Base-by-base conservation (phyloP, 2,329 filamentous ascomycete genomes). In the Ceratocystiopsis sp. region DNA sequence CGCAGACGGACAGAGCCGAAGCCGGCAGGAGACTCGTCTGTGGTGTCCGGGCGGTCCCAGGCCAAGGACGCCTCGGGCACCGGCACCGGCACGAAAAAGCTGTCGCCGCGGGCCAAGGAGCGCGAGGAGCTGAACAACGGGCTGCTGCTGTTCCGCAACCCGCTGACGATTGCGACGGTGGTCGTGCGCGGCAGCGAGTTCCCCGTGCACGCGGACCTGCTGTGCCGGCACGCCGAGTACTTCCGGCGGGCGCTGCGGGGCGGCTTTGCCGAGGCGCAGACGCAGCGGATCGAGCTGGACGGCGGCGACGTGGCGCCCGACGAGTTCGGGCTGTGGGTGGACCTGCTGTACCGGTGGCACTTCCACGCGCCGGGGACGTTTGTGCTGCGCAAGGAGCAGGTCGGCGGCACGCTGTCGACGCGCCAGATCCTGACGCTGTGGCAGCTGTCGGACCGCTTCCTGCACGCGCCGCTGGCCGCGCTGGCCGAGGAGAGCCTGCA, bases 381-480 rank as follows among this genome's bases (percentile, higher is more conserved):
- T 43, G 35, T 47, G 16, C 44, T 53, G 34, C 48, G 50, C 39
- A 52, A 52, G 35, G 50, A 52, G 32, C 46, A 50, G 42, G 48
- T 43, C 6, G 50, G 50, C 43, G 50, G 50, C 44, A 50, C 48
- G 35, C 44, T 52, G 35, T 52, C 50, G 7, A 52, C 50, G 8
- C 47, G 45, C 41, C 45, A 47, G 46, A 46, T 54, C 29, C 36
- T 54, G 35, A 45, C 39, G n/a, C 45, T 54, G 15, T 54, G 52
- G 52, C 43, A 46, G 38, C 45, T 53, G 2, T 45, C 47, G 8
- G 45, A 48, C 43, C 49, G 49, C n/a, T 51, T 53, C 34, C 38
- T 49, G 45, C 45, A 48, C 43, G 17, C 17, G 6, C 38, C 33
- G 16, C 15, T 53, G 17, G 37, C 40, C 3, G 19, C 25, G 12